Base-by-base conservation (phyloP, 2,329 filamentous ascomycete genomes). In the Fusarium avenaceum region DNA sequence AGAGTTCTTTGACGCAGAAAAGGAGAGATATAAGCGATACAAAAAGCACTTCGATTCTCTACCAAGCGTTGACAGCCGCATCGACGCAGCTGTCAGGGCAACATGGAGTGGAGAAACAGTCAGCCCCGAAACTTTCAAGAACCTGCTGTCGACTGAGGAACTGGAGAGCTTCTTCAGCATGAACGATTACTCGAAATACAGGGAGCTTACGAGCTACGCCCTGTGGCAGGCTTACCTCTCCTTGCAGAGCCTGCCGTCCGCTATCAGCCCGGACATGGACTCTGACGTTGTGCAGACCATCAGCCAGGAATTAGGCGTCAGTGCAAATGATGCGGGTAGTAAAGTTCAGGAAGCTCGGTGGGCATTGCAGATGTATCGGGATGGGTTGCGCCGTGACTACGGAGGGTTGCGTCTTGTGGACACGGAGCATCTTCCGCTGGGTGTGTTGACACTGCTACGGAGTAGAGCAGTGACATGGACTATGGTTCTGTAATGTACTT, bases 361-460 rank as follows among this genome's bases (percentile, higher is more conserved):
- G 52, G 44, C 44, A 11, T 22, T 55, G 6, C 52, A 55, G 11
- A 55, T 55, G 52, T 30, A 55, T 7, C 32, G 44, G 6, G 52
- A 55, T 55, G 32, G 17, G 3, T 9, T 55, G n/a, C 24, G 32
- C 2, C 52, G 52, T 4, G 52, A 55, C 6, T 55, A 55, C 8
- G 52, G 52, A 7, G 52, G 52, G 0, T 55, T 55, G 24, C 19
- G 52, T 28, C 52, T 55, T 4, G 52, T 55, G 3, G 33, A 55
- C 4, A 39, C 50, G 3, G 52, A 55, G 39, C 52, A 55, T 3
- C 19, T 55, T 10, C 52, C 52, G 3, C 44, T 50, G 0, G 44
- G 44, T 5, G 52, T 50, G 1, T 50, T 55, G 4, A 24, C 52
- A 19, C 14, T 55, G 4, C 15, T 55, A 3, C 44, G 52, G 11